Percentiles rank a stretch among this genome's conserved stretches.
Evolutionary conservation across 139 green algal genomes (phyloP).

Genomic region (Chlorella sp.): DNA sequence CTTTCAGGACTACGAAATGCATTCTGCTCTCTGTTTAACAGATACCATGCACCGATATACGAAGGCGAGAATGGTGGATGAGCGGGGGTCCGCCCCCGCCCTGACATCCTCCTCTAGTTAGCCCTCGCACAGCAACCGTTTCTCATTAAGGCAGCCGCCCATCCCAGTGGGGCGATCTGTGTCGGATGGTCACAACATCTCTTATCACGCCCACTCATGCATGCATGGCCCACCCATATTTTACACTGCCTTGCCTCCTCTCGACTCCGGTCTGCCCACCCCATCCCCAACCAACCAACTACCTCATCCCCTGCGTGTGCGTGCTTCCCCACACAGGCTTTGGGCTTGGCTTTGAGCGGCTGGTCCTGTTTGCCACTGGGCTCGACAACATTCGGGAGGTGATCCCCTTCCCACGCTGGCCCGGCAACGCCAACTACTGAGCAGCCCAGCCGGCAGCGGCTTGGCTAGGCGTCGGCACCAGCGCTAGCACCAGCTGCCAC

Average conservation of each 20-base stretch:
- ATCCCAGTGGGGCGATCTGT: neutral
- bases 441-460: neutral
- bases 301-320: neutral
- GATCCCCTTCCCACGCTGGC: conserved; percentile 98
- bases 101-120: conserved; percentile 57
- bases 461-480: neutral
- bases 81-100: conserved; percentile 2
- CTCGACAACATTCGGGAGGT: conserved; percentile 99
- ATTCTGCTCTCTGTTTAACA: too few relatives aligned
- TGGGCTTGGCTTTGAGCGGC: conserved; percentile 97
- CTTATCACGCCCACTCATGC: neutral
- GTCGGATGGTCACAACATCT: conserved; percentile 51
- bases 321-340: conserved; percentile 68
- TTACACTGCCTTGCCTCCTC: neutral
- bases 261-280: too few relatives aligned
- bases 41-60: neutral
- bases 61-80: conserved; percentile 52
- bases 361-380: conserved; percentile 98
- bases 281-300: too few relatives aligned
- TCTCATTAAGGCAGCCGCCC: conserved; percentile 41
- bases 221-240: neutral
- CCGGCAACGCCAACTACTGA: conserved; percentile 86
- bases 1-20: too few relatives aligned
- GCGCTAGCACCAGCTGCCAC: too few relatives aligned
- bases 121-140: conserved; percentile 43